These are phyloP conservation scores for Nyctanthes arbortristis DNA, from an alignment of 257 asterid genomes.

Conservation along the genomic window DNA sequence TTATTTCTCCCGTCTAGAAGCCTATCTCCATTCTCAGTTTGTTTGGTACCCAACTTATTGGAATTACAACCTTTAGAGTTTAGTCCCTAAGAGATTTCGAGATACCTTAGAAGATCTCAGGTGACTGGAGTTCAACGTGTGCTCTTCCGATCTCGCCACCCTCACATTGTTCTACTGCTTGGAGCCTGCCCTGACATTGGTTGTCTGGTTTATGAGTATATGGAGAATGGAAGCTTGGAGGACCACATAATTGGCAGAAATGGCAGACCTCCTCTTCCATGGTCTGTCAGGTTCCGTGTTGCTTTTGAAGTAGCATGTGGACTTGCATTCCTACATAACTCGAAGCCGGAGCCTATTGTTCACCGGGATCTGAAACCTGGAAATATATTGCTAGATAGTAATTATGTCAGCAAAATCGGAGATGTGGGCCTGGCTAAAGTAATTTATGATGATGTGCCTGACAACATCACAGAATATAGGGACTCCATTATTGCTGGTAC, in stretches of 20 bases:
- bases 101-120: too few relatives aligned
- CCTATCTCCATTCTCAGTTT: not conserved
- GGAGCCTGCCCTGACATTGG: slow-evolving; percentile 93
- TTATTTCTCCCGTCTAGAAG: not conserved
- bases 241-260: slow-evolving; percentile 50
- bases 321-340: slow-evolving; percentile 79
- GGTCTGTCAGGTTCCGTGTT: slow-evolving; percentile 74
- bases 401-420: slow-evolving; percentile 69
- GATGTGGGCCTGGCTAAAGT: slow-evolving; percentile 89
- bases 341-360: slow-evolving; percentile 76
- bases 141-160: slow-evolving; percentile 79
- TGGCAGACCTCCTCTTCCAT: slow-evolving; percentile 57
- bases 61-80: not conserved
- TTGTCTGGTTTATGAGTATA: slow-evolving; percentile 75
- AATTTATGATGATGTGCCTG: slow-evolving; percentile 67
- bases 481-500: slow-evolving; percentile 85
- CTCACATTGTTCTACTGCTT: slow-evolving; percentile 65
- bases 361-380: slow-evolving; percentile 95
- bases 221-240: slow-evolving; percentile 86
- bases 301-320: slow-evolving; percentile 88
- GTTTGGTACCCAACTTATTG: not conserved
- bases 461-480: slow-evolving; percentile 65
- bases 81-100: not conserved
- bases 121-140: too few relatives aligned
- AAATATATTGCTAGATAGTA: slow-evolving; percentile 70